These are phyloP conservation scores for Erythrophleum fordii DNA, from an alignment of 306 rosid genomes.

Conservation along the genomic window DNA sequence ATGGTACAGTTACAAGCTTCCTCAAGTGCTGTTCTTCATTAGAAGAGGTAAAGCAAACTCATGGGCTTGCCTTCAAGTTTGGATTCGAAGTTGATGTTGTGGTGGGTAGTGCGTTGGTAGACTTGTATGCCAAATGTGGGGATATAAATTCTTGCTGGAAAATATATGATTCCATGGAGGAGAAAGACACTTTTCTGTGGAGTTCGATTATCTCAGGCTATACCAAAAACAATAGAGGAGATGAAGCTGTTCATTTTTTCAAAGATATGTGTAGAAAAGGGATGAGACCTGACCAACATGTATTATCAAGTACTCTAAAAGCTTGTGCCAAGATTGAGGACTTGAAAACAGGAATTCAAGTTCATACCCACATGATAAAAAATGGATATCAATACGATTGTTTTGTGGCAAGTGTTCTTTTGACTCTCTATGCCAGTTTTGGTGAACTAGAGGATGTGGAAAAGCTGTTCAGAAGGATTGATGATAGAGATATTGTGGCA, in stretches of 20 bases:
- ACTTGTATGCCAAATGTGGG: conserved; percentile 54
- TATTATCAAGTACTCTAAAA: conserved; percentile 54
- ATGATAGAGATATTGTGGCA: conserved; percentile 54
- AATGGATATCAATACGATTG: conserved; percentile 45
- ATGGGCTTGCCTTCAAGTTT: conserved; percentile 49
- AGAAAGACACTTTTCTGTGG: conserved; percentile 57
- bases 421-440: conserved; percentile 50
- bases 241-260: conserved; percentile 53
- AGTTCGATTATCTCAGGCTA: conserved; percentile 59
- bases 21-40: conserved; percentile 51
- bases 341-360: conserved; percentile 50
- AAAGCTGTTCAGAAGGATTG: conserved; percentile 52
- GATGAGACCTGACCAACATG: conserved; percentile 52
- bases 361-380: conserved; percentile 55
- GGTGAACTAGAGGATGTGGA: conserved; percentile 45
- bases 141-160: conserved; percentile 48
- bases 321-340: conserved; percentile 52
- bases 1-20: conserved; percentile 45
- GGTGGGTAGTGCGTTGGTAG: conserved; percentile 54
- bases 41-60: conserved; percentile 51
- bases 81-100: conserved; percentile 52
- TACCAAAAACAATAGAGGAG: conserved; percentile 48
- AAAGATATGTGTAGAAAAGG: conserved; percentile 53
- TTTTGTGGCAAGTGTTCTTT: conserved; percentile 53
- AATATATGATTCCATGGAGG: conserved; percentile 54